Percentiles rank a stretch among this genome's conserved stretches.
phyloP scores from a whole-genome alignment of 768 basidiomycete species.

The Termitomyces sp. region DNA sequence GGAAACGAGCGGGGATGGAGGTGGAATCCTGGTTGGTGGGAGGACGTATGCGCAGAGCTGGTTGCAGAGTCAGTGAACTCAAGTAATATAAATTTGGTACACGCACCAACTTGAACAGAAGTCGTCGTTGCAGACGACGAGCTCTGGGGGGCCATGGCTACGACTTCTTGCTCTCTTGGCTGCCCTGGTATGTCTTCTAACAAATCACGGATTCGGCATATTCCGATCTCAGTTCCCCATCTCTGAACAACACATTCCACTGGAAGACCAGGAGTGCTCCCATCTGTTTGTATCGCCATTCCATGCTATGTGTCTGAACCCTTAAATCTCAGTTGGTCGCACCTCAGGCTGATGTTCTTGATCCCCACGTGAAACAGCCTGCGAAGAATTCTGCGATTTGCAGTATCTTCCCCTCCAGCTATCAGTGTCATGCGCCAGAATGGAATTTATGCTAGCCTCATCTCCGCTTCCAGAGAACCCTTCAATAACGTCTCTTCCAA shows the following conservation, averaged over 20 bases:
- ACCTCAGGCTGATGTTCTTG: neutral
- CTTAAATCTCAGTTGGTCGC: neutral
- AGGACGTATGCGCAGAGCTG: conserved; percentile 88
- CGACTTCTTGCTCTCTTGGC: conserved; percentile 28
- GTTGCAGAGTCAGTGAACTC: conserved; percentile 14
- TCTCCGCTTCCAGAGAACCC: neutral
- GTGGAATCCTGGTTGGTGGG: conserved; percentile 77
- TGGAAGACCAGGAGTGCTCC: neutral
- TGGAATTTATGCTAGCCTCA: neutral
- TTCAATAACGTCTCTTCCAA: neutral
- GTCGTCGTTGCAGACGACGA: conserved; percentile 71
- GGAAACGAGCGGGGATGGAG: conserved; percentile 91
- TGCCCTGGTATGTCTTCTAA: conserved; percentile 16
- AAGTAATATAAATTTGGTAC: neutral
- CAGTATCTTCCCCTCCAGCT: neutral
- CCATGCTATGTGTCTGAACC: neutral
- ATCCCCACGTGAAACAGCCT: neutral
- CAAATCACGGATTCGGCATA: conserved; percentile 30
- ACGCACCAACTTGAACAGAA: conserved; percentile 92
- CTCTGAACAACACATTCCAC: conserved; percentile 7
- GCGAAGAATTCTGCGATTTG: neutral
- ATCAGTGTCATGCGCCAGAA: neutral
- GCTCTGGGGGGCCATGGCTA: conserved; percentile 70
- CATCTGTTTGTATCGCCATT: neutral
- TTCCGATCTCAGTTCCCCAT: conserved; percentile 21